Evolutionary conservation across 768 basidiomycete genomes (phyloP).

Genomic region (Rhizopogon rudus): DNA sequence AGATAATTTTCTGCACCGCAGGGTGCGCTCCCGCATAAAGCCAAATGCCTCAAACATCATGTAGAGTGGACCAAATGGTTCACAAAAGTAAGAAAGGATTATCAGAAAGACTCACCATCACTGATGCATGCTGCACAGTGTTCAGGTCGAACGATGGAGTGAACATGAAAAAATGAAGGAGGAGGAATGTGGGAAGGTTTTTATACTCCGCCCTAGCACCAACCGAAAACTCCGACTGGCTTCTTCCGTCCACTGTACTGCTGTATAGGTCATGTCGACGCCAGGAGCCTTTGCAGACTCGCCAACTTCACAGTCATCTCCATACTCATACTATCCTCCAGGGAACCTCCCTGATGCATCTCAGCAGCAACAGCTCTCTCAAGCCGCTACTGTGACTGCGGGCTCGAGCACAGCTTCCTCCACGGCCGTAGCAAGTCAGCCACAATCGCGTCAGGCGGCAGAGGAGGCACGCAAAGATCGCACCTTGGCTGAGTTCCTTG

Average conservation of each 20-base stretch:
- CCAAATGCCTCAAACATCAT: slow-evolving; percentile 96
- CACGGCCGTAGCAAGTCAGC: slow-evolving; percentile 18
- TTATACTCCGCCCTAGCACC: slow-evolving; percentile 13
- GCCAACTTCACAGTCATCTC: slow-evolving; percentile 21
- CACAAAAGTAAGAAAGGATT: neutral
- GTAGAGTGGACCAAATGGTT: slow-evolving; percentile 2
- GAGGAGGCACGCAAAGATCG: slow-evolving; percentile 86
- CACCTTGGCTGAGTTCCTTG: slow-evolving; percentile 87
- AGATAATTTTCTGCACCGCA: slow-evolving; percentile 83
- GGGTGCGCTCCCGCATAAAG: slow-evolving; percentile 64
- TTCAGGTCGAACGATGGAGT: neutral
- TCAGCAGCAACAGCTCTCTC: slow-evolving; percentile 16
- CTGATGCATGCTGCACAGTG: neutral
- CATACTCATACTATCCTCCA: slow-evolving; percentile 13
- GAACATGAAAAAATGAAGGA: slow-evolving; percentile 7
- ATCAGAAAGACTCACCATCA: slow-evolving; percentile 18
- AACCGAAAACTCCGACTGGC: slow-evolving; percentile 25
- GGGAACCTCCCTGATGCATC: slow-evolving; percentile 16
- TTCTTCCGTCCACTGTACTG: slow-evolving; percentile 16
- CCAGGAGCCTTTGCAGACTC: slow-evolving; percentile 25
- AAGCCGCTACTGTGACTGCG: slow-evolving; percentile 10
- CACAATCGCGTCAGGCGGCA: slow-evolving; percentile 61
- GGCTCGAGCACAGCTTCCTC: slow-evolving; percentile 13
- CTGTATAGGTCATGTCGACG: slow-evolving; percentile 23
- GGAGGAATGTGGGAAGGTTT: slow-evolving; percentile 7